A percentile compares a stretch with the other conserved stretches of the same genome.
Evolutionary conservation across 1,284 basidiomycete species (phyloP).

Genomic region (Cryptococcus sp.): DNA sequence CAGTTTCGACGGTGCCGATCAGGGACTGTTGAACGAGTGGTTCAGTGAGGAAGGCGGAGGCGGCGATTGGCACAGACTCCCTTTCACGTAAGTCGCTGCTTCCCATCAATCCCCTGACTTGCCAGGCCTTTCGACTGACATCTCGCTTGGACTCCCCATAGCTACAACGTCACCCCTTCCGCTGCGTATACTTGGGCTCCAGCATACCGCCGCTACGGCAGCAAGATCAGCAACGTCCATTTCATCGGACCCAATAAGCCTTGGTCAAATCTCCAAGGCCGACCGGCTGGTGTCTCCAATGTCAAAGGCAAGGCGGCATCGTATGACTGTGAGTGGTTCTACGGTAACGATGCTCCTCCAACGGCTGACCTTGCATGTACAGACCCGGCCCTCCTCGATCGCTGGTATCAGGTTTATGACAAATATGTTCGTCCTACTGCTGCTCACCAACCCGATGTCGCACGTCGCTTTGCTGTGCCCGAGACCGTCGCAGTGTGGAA

Average conservation of each 20-base stretch:
- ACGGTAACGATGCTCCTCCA: not conserved
- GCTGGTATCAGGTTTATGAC: constrained; percentile 91
- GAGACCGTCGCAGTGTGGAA: constrained; percentile 77
- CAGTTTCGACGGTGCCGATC: constrained; percentile 96
- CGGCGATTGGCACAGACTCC: constrained; percentile 82
- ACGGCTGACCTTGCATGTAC: constrained; percentile 13
- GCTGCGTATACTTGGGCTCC: constrained; percentile 97
- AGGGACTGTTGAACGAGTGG: constrained; percentile 94
- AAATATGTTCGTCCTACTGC: constrained; percentile 67
- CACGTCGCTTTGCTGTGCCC: constrained; percentile 64
- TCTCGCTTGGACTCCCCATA: constrained; percentile 12
- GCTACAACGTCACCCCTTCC: constrained; percentile 96
- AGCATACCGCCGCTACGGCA: constrained; percentile 89
- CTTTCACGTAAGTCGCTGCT: constrained; percentile 63
- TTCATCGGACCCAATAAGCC: constrained; percentile 95
- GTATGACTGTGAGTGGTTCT: constrained; percentile 47
- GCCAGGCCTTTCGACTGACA: not conserved
- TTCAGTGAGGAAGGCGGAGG: constrained; percentile 63
- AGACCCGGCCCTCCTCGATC: constrained; percentile 68
- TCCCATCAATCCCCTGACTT: no score
- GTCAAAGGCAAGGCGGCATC: constrained; percentile 34
- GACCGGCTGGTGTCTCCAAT: constrained; percentile 58
- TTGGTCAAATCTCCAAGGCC: constrained; percentile 73
- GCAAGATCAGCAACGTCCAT: constrained; percentile 84
- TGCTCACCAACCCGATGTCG: constrained; percentile 49